Evolutionary conservation across 306 rosid species (phyloP).

Genomic region (Lathyrus aphaca): DNA sequence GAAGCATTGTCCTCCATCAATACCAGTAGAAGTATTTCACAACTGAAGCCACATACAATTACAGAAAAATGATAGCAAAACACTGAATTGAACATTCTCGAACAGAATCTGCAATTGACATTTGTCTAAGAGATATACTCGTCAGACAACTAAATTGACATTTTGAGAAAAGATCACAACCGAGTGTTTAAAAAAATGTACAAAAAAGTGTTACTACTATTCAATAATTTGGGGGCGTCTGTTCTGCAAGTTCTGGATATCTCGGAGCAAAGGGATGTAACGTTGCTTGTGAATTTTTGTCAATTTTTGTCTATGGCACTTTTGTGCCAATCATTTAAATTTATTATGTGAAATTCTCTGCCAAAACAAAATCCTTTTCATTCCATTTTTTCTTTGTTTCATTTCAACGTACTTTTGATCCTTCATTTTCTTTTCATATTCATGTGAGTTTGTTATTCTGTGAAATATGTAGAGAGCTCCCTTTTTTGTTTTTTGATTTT

Average conservation of each 20-base stretch:
- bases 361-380: not conserved
- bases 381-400: not conserved
- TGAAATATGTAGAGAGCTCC: not conserved
- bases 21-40: constrained; percentile 56
- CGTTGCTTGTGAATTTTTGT: constrained; percentile 11
- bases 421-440: not conserved
- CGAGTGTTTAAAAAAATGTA: constrained; percentile 8
- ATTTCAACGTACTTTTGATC: not conserved
- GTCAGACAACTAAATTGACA: not conserved
- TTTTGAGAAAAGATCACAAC: constrained; percentile 5
- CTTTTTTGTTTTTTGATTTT: not conserved
- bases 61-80: not conserved
- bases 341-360: not conserved
- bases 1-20: constrained; percentile 59
- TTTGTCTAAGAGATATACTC: not conserved
- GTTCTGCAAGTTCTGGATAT: constrained; percentile 21
- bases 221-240: not conserved
- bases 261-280: constrained; percentile 3
- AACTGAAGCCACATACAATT: constrained; percentile 26
- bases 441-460: not conserved
- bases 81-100: not conserved
- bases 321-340: constrained; percentile 27
- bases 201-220: not conserved
- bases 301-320: constrained; percentile 13
- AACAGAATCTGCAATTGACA: constrained; percentile 7